A percentile compares a stretch with the other conserved stretches of the same genome.
Conservation (phyloP, 2,329 filamentous ascomycete species). For the Ilyonectria robusta region DNA sequence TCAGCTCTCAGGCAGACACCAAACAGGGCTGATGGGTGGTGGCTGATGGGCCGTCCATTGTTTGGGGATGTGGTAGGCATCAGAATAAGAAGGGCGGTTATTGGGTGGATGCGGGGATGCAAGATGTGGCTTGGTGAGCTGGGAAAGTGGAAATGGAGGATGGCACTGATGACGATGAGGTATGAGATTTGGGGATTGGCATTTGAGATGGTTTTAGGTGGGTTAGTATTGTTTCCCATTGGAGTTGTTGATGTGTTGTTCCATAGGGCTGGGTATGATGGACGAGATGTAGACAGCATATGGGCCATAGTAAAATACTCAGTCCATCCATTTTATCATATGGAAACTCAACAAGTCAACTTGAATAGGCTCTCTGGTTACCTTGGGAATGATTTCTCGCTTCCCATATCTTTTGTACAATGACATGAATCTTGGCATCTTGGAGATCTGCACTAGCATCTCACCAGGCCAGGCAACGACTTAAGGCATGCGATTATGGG, state of each 20-base stretch:
- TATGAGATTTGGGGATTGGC: neutral
- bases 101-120: slow-evolving; percentile 41
- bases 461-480: neutral
- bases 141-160: neutral
- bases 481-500: neutral
- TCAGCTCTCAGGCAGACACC: slow-evolving; percentile 12
- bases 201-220: neutral
- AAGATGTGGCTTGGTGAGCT: slow-evolving; percentile 12
- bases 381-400: neutral
- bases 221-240: neutral
- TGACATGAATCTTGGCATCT: neutral
- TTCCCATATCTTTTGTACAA: neutral
- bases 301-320: too few relatives aligned
- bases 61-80: slow-evolving; percentile 46
- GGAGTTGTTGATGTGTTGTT: neutral
- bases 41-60: neutral
- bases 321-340: too few relatives aligned
- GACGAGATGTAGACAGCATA: neutral
- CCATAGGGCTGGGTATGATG: neutral
- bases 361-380: too few relatives aligned
- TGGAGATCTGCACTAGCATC: neutral
- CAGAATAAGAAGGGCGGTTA: slow-evolving; percentile 47
- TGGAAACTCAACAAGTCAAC: too few relatives aligned
- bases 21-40: slow-evolving; percentile 8
- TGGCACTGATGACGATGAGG: neutral